Conservation (phyloP, 441 rosid species). For the Brassica hybrid region DNA sequence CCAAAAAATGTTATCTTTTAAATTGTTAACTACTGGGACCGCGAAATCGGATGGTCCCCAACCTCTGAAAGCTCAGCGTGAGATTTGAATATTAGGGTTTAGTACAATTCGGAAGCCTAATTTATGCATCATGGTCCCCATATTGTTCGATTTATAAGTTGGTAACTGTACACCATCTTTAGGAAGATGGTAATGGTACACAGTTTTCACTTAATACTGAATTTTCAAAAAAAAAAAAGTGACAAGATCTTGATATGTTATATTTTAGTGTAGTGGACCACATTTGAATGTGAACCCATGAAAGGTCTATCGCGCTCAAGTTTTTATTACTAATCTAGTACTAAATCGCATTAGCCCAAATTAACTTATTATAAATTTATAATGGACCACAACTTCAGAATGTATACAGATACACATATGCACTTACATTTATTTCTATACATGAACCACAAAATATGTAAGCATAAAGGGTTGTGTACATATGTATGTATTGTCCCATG, state of each 20-base stretch:
- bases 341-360: conserved; percentile 39
- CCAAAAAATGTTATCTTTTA: conserved; percentile 17
- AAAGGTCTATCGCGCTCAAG: conserved; percentile 39
- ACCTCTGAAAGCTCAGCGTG: conserved; percentile 35
- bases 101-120: conserved; percentile 44
- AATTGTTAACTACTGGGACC: not conserved
- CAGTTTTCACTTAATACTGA: conserved; percentile 40
- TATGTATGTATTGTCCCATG: not conserved
- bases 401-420: not conserved
- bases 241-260: not conserved
- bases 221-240: conserved; percentile 42
- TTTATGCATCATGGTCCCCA: conserved; percentile 58
- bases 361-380: conserved; percentile 13
- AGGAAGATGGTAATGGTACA: conserved; percentile 31
- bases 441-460: not conserved
- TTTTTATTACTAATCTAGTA: conserved; percentile 32
- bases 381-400: conserved; percentile 40
- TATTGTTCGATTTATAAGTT: conserved; percentile 26
- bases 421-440: not conserved
- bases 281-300: conserved; percentile 38
- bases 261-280: conserved; percentile 27
- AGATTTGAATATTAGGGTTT: conserved; percentile 43
- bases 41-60: conserved; percentile 58
- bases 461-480: not conserved
- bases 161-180: conserved; percentile 30